Evolutionary conservation across 805 yeast species (phyloP).

Genomic region (Wickerhamiella hasegawae): DNA sequence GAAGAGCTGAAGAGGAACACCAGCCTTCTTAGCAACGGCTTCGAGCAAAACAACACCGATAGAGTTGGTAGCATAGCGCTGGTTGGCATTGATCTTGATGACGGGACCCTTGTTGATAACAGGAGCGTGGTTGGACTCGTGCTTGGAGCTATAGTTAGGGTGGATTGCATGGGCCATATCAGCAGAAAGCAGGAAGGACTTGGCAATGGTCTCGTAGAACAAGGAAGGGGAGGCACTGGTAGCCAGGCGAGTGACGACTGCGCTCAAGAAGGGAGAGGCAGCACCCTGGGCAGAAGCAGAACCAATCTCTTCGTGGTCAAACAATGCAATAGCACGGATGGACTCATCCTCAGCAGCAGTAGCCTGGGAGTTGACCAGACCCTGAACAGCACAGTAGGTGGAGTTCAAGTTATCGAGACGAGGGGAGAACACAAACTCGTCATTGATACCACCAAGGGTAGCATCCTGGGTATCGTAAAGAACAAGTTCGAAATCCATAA

Average conservation of each 20-base stretch:
- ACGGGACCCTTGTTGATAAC: conserved; percentile 80
- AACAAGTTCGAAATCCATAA: conserved; percentile 81
- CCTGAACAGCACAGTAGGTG: conserved; percentile 65
- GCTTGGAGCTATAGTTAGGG: conserved; percentile 68
- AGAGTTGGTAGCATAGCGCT: conserved; percentile 86
- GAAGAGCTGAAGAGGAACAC: conserved; percentile 78
- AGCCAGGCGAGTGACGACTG: conserved; percentile 55
- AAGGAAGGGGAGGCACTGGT: conserved; percentile 25
- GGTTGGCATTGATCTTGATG: conserved; percentile 85
- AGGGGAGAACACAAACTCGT: conserved; percentile 84
- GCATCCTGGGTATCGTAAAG: conserved; percentile 77
- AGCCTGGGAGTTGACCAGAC: conserved; percentile 38
- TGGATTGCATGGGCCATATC: conserved; percentile 97
- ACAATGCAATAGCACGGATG: conserved; percentile 60
- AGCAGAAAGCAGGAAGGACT: conserved; percentile 77
- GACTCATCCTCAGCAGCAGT: conserved; percentile 24
- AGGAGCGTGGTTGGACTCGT: conserved; percentile 71
- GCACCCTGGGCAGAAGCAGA: conserved; percentile 95
- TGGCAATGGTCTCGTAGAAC: conserved; percentile 22
- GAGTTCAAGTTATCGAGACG: conserved; percentile 83
- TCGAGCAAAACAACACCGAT: conserved; percentile 72
- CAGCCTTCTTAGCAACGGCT: conserved; percentile 45
- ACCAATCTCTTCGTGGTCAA: conserved; percentile 95
- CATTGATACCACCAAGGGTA: conserved; percentile 70
- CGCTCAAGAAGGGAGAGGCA: conserved; percentile 76